These are phyloP conservation scores for Toxoplasma gondii DNA, from an alignment of 169 alveolate species.

Conservation along the genomic window DNA sequence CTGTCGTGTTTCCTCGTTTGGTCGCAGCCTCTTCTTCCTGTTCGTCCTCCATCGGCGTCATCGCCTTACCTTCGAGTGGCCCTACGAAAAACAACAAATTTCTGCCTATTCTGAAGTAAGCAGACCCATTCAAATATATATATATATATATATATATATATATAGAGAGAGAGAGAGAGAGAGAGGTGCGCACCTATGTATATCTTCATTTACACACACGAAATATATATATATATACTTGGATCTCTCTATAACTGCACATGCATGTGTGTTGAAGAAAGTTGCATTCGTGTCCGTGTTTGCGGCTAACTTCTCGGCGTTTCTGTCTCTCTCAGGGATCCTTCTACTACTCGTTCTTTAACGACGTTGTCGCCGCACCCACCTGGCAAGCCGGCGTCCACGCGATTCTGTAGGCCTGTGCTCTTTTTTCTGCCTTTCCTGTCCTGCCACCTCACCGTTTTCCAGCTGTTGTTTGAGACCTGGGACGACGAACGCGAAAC, in stretches of 20 bases:
- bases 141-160: not conserved
- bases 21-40: not conserved
- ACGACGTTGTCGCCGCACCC: slow-evolving; percentile 71
- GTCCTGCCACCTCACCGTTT: not conserved
- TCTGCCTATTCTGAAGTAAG: slow-evolving; percentile 31
- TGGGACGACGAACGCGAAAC: not conserved
- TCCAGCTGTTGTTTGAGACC: not conserved
- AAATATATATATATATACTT: not conserved
- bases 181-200: no score
- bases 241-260: not conserved
- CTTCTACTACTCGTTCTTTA: slow-evolving; percentile 72
- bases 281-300: not conserved
- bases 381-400: slow-evolving; percentile 18
- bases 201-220: not conserved
- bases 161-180: not conserved
- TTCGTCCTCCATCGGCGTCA: slow-evolving; percentile 38
- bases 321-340: slow-evolving; percentile 1
- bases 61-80: slow-evolving; percentile 16
- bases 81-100: slow-evolving; percentile 11
- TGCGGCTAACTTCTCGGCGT: not conserved
- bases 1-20: not conserved
- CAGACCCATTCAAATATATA: not conserved
- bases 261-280: not conserved
- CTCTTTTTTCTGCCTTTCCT: not conserved
- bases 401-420: slow-evolving; percentile 13